Conservation (phyloP, 2,329 filamentous ascomycete species). For the Akanthomyces muscarius region DNA sequence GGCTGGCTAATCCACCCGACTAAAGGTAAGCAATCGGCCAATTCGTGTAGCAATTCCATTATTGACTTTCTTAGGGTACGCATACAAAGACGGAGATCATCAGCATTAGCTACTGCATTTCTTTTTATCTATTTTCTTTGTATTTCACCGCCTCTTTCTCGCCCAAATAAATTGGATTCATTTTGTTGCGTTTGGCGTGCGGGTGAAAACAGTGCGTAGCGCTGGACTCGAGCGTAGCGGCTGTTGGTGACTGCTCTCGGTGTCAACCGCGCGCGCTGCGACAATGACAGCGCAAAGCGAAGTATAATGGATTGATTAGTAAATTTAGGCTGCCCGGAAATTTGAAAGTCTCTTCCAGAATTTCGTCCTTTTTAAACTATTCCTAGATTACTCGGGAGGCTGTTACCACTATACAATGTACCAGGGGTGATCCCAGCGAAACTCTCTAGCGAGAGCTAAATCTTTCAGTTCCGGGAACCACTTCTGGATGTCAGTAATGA, state of each 20-base stretch:
- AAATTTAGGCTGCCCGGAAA: no score
- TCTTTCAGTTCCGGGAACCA: slow-evolving; percentile 15
- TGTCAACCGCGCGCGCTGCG: no score
- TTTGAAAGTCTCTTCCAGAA: no score
- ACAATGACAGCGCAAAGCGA: no score
- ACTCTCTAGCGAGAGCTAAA: neutral
- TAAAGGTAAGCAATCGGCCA: neutral
- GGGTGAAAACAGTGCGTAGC: no score
- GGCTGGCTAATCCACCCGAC: slow-evolving; percentile 7
- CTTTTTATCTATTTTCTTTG: neutral
- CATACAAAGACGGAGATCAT: slow-evolving; percentile 9
- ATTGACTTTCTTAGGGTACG: neutral
- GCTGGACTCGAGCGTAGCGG: no score
- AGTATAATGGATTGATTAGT: no score
- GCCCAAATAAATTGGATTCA: neutral
- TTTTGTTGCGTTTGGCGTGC: no score
- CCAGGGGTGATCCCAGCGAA: slow-evolving; percentile 11
- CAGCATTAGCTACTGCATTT: slow-evolving; percentile 6
- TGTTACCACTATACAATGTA: neutral
- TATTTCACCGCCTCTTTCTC: neutral
- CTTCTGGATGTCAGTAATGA: neutral
- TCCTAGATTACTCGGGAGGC: no score
- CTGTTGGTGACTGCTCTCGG: no score
- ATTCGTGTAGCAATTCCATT: neutral
- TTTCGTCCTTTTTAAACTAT: no score